Conservation (phyloP, 2,329 filamentous ascomycete species). For the Pseudocercospora eumusae region DNA sequence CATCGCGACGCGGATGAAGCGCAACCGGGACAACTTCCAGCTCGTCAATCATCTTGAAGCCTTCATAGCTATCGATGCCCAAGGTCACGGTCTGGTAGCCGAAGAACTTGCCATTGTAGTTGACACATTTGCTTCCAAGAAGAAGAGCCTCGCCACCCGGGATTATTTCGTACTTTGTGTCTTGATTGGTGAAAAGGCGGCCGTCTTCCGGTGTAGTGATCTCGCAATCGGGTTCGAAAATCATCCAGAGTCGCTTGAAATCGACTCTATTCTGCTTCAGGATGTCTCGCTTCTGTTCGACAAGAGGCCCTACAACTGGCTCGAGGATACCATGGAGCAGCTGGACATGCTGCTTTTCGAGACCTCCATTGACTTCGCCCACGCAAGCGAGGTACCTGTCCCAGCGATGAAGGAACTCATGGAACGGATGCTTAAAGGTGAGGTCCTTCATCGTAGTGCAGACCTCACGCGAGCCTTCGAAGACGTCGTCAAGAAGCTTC, state of each 20-base stretch:
- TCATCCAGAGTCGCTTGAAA: conserved; percentile 29
- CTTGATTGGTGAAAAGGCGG: background rate
- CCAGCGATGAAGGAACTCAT: conserved; percentile 43
- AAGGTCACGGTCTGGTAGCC: conserved; percentile 25
- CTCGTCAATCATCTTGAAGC: conserved; percentile 25
- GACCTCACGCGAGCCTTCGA: conserved; percentile 39
- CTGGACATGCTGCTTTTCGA: conserved; percentile 28
- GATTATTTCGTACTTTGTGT: background rate
- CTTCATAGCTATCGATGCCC: conserved; percentile 26
- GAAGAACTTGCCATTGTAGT: conserved; percentile 37
- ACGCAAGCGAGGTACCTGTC: conserved; percentile 32
- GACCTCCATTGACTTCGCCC: conserved; percentile 25
- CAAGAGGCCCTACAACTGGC: conserved; percentile 20
- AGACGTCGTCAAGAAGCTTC: conserved; percentile 36
- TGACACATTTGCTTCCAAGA: conserved; percentile 33
- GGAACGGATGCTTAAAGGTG: conserved; percentile 40
- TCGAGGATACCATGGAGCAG: conserved; percentile 33
- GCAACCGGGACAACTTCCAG: conserved; percentile 29
- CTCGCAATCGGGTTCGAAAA: conserved; percentile 10
- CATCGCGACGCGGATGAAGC: conserved; percentile 23
- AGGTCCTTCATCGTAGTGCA: conserved; percentile 38
- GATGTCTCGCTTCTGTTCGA: conserved; percentile 12
- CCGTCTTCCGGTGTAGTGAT: background rate
- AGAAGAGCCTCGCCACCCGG: background rate
- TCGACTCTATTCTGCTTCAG: conserved; percentile 21